These are phyloP conservation scores for Lepidium africanum DNA, from an alignment of 345 rosid genomes.

Conservation along the genomic window DNA sequence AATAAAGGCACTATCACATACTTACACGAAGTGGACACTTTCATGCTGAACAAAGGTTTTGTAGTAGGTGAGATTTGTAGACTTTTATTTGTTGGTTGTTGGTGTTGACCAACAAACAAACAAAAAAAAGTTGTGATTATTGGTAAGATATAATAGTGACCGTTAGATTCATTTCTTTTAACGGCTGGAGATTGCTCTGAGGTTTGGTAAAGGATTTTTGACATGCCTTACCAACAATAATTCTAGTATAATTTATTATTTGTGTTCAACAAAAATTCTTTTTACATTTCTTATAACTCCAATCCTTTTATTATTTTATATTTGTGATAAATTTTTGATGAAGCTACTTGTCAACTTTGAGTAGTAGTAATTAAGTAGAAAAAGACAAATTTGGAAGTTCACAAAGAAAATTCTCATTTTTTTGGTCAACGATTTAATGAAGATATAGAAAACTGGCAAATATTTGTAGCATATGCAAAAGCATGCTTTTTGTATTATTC, in stretches of 20 bases:
- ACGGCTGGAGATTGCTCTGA: neutral
- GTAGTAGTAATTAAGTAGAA: neutral
- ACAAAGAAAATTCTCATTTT: neutral
- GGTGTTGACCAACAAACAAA: neutral
- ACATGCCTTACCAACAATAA: neutral
- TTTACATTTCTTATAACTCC: too few species aligned
- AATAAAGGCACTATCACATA: neutral
- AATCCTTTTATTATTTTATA: too few species aligned
- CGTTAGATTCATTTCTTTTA: neutral
- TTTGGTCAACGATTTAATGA: neutral
- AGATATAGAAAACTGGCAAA: neutral
- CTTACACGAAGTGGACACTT: neutral
- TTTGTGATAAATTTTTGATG: too few species aligned
- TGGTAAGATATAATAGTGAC: neutral
- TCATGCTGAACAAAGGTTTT: neutral
- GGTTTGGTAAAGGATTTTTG: conserved; percentile 9
- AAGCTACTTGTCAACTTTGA: neutral
- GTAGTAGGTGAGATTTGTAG: neutral
- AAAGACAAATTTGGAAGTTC: neutral
- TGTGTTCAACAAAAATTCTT: too few species aligned
- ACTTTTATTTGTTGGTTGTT: neutral
- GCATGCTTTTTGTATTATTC: neutral
- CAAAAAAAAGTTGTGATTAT: neutral
- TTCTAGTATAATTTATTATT: neutral
- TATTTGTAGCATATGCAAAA: neutral